phyloP scores from a whole-genome alignment of 2,329 filamentous ascomycete species.

The Neocatenulostroma microsporum region DNA sequence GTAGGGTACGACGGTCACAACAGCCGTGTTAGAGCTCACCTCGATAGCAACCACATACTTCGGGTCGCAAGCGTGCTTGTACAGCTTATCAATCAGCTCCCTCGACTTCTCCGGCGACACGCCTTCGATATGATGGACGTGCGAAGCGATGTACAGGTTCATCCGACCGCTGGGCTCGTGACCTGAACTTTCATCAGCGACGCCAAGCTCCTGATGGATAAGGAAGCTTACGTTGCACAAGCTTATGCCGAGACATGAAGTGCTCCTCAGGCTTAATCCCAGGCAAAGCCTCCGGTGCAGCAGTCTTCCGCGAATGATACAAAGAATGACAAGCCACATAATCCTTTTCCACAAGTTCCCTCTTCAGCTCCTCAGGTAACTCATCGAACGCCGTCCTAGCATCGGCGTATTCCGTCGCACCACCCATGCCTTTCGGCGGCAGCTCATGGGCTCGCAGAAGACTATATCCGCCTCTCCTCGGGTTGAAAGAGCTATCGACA shows the following conservation, averaged over 20 bases:
- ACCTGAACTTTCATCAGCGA: not conserved
- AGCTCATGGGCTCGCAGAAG: conserved; percentile 44
- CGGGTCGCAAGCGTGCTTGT: conserved; percentile 41
- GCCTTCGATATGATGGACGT: conserved; percentile 48
- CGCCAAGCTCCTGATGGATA: not conserved
- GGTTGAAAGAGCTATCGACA: conserved; percentile 48
- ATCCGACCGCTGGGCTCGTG: conserved; percentile 47
- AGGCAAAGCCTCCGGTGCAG: conserved; percentile 42
- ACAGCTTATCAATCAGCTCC: conserved; percentile 35
- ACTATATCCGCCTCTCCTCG: conserved; percentile 45
- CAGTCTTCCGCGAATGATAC: conserved; percentile 47
- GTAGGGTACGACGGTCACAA: conserved; percentile 10
- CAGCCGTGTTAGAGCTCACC: not conserved
- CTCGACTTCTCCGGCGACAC: conserved; percentile 29
- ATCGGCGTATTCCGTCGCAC: conserved; percentile 49
- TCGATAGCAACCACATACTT: conserved; percentile 40
- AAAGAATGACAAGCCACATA: conserved; percentile 47
- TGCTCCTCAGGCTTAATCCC: conserved; percentile 37
- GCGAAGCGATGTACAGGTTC: conserved; percentile 48
- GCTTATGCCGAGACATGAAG: conserved; percentile 39
- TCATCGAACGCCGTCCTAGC: conserved; percentile 45
- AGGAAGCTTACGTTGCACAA: conserved; percentile 36
- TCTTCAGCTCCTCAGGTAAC: conserved; percentile 32
- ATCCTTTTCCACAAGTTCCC: conserved; percentile 32
- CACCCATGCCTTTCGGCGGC: conserved; percentile 41